Evolutionary conservation across 1,284 basidiomycete genomes (phyloP).

Genomic region (Malassezia sympodialis): DNA sequence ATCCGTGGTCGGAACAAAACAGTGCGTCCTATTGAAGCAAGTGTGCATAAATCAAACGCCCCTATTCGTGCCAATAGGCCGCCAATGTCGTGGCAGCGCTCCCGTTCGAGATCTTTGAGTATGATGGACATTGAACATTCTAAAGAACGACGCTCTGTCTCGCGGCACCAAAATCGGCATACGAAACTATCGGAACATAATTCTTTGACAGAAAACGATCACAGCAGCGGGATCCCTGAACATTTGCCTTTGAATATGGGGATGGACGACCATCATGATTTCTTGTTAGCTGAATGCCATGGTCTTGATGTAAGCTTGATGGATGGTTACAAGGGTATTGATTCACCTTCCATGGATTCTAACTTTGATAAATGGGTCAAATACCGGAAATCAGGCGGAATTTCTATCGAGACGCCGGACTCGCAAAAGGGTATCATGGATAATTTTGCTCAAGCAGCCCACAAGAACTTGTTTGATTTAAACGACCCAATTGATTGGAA

Average conservation of each 20-base stretch:
- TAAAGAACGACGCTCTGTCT: conserved; percentile 78
- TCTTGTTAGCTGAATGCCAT: neutral
- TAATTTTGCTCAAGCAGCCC: conserved; percentile 34
- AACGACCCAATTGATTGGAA: conserved; percentile 8
- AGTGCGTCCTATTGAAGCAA: conserved; percentile 4
- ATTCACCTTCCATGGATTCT: neutral
- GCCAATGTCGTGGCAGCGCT: conserved; percentile 24
- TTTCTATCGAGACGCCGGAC: neutral
- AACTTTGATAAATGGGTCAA: neutral
- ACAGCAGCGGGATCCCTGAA: neutral
- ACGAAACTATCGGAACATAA: conserved; percentile 30
- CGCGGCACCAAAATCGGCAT: conserved; percentile 44
- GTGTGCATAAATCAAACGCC: neutral
- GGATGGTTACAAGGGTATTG: neutral
- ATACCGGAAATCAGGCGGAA: neutral
- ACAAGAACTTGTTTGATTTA: conserved; percentile 35
- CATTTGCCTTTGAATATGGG: neutral
- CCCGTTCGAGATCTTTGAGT: conserved; percentile 51
- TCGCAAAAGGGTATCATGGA: conserved; percentile 25
- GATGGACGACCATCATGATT: neutral
- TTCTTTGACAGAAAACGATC: conserved; percentile 18
- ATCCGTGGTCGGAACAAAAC: conserved; percentile 8
- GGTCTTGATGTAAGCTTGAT: neutral
- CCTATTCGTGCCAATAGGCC: neutral
- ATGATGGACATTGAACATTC: conserved; percentile 96